Percentiles rank a stretch among this genome's conserved stretches.
Conservation (phyloP, 2,329 filamentous ascomycete genomes). For the Tetracladium maxilliforme region DNA sequence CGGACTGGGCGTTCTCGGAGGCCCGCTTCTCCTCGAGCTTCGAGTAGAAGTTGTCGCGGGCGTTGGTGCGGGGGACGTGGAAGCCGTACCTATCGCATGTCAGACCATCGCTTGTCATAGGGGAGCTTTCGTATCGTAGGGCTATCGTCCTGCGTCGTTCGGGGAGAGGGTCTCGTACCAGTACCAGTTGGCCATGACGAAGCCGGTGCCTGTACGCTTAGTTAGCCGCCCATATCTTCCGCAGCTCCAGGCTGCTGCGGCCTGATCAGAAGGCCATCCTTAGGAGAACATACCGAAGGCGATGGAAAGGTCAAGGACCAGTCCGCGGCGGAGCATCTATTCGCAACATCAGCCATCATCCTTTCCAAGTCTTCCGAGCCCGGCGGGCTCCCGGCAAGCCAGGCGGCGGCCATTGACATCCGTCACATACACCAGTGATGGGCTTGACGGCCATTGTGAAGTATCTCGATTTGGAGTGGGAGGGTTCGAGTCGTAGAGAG, state of each 20-base stretch:
- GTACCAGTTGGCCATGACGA: not conserved
- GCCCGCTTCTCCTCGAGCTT: slow-evolving; percentile 22
- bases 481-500: too few species aligned
- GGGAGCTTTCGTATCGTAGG: not conserved
- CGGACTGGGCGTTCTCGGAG: too few species aligned
- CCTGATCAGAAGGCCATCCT: not conserved
- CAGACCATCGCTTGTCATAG: not conserved
- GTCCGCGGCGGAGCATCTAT: slow-evolving; percentile 41
- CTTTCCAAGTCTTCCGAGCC: slow-evolving; percentile 1
- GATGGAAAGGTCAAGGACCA: slow-evolving; percentile 42
- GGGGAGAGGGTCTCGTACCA: not conserved
- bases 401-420: slow-evolving; percentile 1
- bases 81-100: slow-evolving; percentile 18
- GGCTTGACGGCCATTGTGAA: slow-evolving; percentile 15
- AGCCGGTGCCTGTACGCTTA: not conserved
- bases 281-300: slow-evolving; percentile 37
- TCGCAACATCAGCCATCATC: slow-evolving; percentile 11
- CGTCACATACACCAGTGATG: slow-evolving; percentile 18
- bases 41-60: slow-evolving; percentile 22
- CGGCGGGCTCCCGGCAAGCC: not conserved
- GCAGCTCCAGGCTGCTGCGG: slow-evolving; percentile 1
- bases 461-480: too few species aligned
- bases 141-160: not conserved
- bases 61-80: slow-evolving; percentile 23
- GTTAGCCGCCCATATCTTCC: slow-evolving; percentile 1